Evolutionary conservation across 768 basidiomycete genomes (phyloP).

Genomic region (Rhizopogon vulgaris): DNA sequence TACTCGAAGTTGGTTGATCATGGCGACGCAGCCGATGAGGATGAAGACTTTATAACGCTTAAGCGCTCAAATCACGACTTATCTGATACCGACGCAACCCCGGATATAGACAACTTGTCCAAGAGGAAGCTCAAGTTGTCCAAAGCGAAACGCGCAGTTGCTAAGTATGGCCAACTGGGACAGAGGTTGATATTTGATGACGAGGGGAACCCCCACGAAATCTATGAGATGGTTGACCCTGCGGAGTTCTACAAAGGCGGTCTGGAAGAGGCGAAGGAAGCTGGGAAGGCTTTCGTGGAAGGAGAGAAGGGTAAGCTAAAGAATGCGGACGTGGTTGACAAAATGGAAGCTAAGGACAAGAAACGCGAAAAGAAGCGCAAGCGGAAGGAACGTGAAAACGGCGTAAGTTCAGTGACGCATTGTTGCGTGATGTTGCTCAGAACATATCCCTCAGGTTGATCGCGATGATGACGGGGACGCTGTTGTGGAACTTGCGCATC

Average conservation of each 20-base stretch:
- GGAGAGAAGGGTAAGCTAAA: conserved; percentile 69
- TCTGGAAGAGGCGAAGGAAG: conserved; percentile 55
- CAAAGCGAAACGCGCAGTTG: conserved; percentile 64
- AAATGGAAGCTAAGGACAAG: conserved; percentile 80
- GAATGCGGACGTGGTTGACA: conserved; percentile 67
- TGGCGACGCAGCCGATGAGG: conserved; percentile 36
- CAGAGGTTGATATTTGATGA: conserved; percentile 90
- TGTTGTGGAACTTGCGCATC: conserved; percentile 30
- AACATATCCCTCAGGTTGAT: conserved; percentile 12
- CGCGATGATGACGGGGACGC: conserved; percentile 17
- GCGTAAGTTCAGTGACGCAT: conserved; percentile 14
- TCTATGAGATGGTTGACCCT: conserved; percentile 78
- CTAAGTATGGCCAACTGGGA: conserved; percentile 51
- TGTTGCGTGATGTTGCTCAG: not conserved
- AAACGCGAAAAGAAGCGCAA: conserved; percentile 90
- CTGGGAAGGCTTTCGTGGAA: conserved; percentile 64
- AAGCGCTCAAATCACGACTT: conserved; percentile 88
- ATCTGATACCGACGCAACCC: conserved; percentile 25
- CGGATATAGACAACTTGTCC: conserved; percentile 53
- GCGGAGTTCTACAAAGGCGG: conserved; percentile 71
- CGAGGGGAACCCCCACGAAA: conserved; percentile 69
- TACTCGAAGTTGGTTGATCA: conserved; percentile 85
- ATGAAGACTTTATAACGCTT: conserved; percentile 89
- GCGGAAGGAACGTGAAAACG: conserved; percentile 70
- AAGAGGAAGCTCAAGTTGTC: conserved; percentile 81